Base-by-base conservation (phyloP, 2,329 filamentous ascomycete species). In the Arthrobotrys iridis region DNA sequence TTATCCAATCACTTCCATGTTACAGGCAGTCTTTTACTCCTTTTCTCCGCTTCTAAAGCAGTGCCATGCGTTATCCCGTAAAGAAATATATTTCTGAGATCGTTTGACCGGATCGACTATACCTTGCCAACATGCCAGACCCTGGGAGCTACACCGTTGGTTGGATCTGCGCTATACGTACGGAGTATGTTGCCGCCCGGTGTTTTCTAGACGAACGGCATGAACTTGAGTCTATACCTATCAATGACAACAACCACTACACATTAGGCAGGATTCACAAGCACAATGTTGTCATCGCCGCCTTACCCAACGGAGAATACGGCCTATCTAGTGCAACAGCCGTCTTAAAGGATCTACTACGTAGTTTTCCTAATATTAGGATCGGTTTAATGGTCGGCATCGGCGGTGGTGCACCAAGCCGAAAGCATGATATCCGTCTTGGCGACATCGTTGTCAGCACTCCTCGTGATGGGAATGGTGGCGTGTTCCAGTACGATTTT, bases 321-420 rank as follows among this genome's bases (percentile, higher is more conserved):
- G 78, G 76, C 13, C 26, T 15, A 11, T 33, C 11, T 3, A 18
- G 33, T 6, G 77, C 77, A 7, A 64, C 65, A 1, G 66, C 37
- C 6, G 68, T 73, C 2, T 76, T 67, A 30, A 77, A 10, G 22
- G 15, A 77, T 15, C 59, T 79, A 71, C 18, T 68, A n/a, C 35
- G 15, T 13, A 79, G 57, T 43, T 80, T 79, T 57, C 64, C 59
- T 2, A 65, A 68, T 33, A 64, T 79, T 20, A 45, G 68, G 15
- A 71, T 77, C 26, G 71, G 63, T n/a, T 45, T 80, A 7, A 40
- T 79, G 57, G 78, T 80, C 10, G 78, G 79, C 8, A 77, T 80
- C 62, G 78, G 78, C 28, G 79, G 78, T 4, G 79, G 79, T 35
- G 71, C 74, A 18, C 79, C 79, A 8, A 50, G 45, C 13, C 45